Evolutionary conservation across 1,139 yeast species (phyloP).

Genomic region (Wickerhamiella pararugosa): DNA sequence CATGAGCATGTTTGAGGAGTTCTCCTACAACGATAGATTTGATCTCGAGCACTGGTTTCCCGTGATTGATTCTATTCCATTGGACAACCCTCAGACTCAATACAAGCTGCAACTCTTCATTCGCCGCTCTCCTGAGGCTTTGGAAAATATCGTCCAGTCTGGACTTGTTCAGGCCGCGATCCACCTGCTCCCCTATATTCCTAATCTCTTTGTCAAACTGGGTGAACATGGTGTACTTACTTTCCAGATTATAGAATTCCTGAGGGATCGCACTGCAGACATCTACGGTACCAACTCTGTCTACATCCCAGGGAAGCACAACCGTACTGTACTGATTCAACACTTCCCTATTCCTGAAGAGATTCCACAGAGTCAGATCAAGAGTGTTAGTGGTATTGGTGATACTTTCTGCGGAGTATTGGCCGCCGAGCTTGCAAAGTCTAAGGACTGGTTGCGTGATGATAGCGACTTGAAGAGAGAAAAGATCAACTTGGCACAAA

Average conservation of each 20-base stretch:
- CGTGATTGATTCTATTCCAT: slow-evolving; percentile 44
- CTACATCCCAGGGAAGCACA: slow-evolving; percentile 9
- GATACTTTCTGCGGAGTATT: slow-evolving; percentile 46
- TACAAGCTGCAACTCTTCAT: slow-evolving; percentile 24
- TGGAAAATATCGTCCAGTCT: slow-evolving; percentile 20
- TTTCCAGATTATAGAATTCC: slow-evolving; percentile 28
- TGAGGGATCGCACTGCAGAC: slow-evolving; percentile 17
- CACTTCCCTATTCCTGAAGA: slow-evolving; percentile 32
- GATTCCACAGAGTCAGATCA: slow-evolving; percentile 21
- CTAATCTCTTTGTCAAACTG: slow-evolving; percentile 50
- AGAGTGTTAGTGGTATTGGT: slow-evolving; percentile 58
- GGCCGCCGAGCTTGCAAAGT: slow-evolving; percentile 25
- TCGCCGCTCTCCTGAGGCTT: slow-evolving; percentile 16
- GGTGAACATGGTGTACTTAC: slow-evolving; percentile 51
- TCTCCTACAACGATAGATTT: slow-evolving; percentile 36
- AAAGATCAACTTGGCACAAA: slow-evolving; percentile 34
- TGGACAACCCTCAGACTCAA: slow-evolving; percentile 25
- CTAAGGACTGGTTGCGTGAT: slow-evolving; percentile 21
- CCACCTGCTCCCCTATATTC: slow-evolving; percentile 56
- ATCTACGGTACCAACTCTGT: slow-evolving; percentile 14
- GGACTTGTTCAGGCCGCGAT: slow-evolving; percentile 60
- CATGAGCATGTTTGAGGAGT: slow-evolving; percentile 36
- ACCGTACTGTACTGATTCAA: slow-evolving; percentile 35
- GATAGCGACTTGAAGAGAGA: slow-evolving; percentile 18
- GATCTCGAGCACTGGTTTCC: slow-evolving; percentile 56